These are phyloP conservation scores for Neurospora discreta DNA, from an alignment of 495 filamentous ascomycete genomes.

Conservation along the genomic window DNA sequence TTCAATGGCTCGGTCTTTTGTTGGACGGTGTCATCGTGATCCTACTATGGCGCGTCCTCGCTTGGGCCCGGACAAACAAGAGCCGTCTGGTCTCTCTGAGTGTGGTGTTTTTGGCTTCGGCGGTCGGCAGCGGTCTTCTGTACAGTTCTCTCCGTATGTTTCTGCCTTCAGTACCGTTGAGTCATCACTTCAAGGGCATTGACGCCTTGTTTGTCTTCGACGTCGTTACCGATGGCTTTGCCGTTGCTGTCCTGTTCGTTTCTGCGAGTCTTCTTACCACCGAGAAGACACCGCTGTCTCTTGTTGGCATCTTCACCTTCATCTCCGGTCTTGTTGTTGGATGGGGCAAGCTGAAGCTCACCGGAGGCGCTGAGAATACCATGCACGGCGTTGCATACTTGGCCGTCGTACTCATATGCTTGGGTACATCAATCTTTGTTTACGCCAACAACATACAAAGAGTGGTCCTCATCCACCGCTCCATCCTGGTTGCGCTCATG, in stretches of 20 bases:
- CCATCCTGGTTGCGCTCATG: slow-evolving; percentile 24
- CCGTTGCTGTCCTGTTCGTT: slow-evolving; percentile 26
- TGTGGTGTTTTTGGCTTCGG: slow-evolving; percentile 20
- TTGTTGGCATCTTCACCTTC: slow-evolving; percentile 28
- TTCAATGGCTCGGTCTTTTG: slow-evolving; percentile 30
- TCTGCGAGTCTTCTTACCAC: slow-evolving; percentile 28
- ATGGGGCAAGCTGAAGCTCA: slow-evolving; percentile 12
- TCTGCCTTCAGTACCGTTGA: slow-evolving; percentile 1
- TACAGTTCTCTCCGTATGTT: slow-evolving; percentile 5
- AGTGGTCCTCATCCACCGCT: slow-evolving; percentile 29
- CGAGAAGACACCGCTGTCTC: slow-evolving; percentile 26
- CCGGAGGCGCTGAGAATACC: slow-evolving; percentile 31
- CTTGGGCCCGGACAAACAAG: slow-evolving; percentile 34
- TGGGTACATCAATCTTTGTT: slow-evolving; percentile 29
- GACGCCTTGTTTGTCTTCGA: slow-evolving; percentile 30
- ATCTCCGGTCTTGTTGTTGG: slow-evolving; percentile 21
- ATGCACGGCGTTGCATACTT: slow-evolving; percentile 16
- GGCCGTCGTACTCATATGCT: slow-evolving; percentile 19
- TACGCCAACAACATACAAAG: slow-evolving; percentile 28
- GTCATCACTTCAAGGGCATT: slow-evolving; percentile 16
- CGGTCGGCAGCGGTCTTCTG: slow-evolving; percentile 11
- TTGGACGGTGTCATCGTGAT: slow-evolving; percentile 30
- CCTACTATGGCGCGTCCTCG: slow-evolving; percentile 33
- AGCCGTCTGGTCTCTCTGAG: slow-evolving; percentile 28
- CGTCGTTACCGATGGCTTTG: slow-evolving; percentile 26